These are phyloP conservation scores for Austroboletus sp. DNA, from an alignment of 1,284 basidiomycete genomes.

Conservation along the genomic window DNA sequence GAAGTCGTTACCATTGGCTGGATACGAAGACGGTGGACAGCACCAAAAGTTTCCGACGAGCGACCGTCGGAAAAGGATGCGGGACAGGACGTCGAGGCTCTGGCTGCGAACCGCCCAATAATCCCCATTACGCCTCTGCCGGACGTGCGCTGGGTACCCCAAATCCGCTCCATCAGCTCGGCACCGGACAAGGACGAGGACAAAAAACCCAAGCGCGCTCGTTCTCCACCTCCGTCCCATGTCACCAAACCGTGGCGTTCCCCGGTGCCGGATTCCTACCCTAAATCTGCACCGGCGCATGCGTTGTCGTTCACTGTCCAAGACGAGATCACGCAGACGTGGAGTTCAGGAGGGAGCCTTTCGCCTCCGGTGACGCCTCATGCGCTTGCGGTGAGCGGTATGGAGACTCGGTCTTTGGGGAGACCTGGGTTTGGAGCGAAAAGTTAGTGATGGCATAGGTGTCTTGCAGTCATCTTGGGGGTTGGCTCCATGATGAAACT, in stretches of 20 bases:
- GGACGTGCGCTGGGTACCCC: slow-evolving; percentile 39
- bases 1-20: slow-evolving; percentile 11
- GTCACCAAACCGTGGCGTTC: slow-evolving; percentile 3
- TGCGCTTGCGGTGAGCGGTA: slow-evolving; percentile 30
- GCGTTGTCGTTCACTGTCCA: slow-evolving; percentile 5
- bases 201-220: slow-evolving; percentile 17
- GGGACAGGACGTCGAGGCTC: slow-evolving; percentile 19
- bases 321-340: not conserved
- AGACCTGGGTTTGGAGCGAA: slow-evolving; percentile 9
- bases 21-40: slow-evolving; percentile 9
- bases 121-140: slow-evolving; percentile 22
- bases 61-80: slow-evolving; percentile 3
- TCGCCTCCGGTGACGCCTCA: slow-evolving; percentile 19
- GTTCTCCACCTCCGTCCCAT: slow-evolving; percentile 19
- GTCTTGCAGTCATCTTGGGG: not conserved
- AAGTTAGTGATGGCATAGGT: not conserved
- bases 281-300: slow-evolving; percentile 19
- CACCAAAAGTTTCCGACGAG: slow-evolving; percentile 1
- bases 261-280: slow-evolving; percentile 7
- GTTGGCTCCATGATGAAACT: not conserved
- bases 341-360: not conserved
- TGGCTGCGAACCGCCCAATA: slow-evolving; percentile 10
- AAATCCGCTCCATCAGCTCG: slow-evolving; percentile 32
- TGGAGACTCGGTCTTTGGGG: slow-evolving; percentile 21
- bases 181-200: not conserved